phyloP scores from a whole-genome alignment of 345 rosid species.

The Angophora floribunda region DNA sequence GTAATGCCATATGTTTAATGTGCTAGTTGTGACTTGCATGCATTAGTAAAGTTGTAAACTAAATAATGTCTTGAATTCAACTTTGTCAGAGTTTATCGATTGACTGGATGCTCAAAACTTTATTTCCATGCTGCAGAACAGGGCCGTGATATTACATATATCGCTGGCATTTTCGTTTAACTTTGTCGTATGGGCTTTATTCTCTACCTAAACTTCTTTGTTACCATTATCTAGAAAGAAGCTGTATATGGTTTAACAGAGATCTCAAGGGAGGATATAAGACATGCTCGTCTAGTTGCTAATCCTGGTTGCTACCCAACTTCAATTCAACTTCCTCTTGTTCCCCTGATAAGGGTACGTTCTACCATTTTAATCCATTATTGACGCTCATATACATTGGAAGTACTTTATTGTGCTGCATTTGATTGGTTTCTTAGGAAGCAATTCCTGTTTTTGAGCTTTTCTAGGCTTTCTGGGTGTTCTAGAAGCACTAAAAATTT shows the following conservation, averaged over 20 bases:
- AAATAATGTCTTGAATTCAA: neutral
- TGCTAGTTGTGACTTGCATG: neutral
- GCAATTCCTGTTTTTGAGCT: neutral
- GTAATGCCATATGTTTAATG: neutral
- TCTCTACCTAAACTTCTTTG: neutral
- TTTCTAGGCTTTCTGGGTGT: neutral
- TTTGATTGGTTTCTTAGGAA: neutral
- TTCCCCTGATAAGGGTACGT: conserved; percentile 76
- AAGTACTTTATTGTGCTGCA: neutral
- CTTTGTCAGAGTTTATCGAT: neutral
- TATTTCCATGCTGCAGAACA: neutral
- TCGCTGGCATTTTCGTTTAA: neutral
- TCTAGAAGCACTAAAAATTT: neutral
- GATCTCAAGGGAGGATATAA: conserved; percentile 59
- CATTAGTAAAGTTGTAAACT: neutral
- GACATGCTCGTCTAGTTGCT: conserved; percentile 70
- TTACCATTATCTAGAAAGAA: conserved; percentile 44
- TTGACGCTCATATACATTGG: neutral
- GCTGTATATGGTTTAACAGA: conserved; percentile 97
- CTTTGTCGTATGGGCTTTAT: neutral
- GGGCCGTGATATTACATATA: neutral
- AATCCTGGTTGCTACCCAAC: conserved; percentile 99
- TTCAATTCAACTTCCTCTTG: conserved; percentile 88
- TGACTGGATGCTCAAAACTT: neutral
- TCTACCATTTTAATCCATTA: neutral